Conservation (phyloP, 768 basidiomycete species). For the Amanita inopinata region DNA sequence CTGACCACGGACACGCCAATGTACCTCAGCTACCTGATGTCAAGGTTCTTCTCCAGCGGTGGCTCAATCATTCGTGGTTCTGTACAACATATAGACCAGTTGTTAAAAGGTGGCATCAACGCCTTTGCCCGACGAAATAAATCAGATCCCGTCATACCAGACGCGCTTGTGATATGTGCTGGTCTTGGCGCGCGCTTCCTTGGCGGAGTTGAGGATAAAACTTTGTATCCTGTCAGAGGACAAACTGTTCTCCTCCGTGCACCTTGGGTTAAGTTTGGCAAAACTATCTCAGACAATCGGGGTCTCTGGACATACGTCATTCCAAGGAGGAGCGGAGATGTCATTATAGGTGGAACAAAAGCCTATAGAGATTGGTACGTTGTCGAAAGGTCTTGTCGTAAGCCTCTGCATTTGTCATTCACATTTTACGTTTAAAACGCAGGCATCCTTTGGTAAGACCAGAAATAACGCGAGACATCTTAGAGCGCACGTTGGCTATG, state of each 20-base stretch:
- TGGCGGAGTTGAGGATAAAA: constrained; percentile 66
- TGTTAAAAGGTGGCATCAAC: constrained; percentile 33
- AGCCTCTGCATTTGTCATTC: neutral
- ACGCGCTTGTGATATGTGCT: constrained; percentile 55
- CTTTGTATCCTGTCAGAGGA: constrained; percentile 65
- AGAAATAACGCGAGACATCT: constrained; percentile 45
- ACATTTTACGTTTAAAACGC: neutral
- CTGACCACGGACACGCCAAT: constrained; percentile 52
- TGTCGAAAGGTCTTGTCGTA: neutral
- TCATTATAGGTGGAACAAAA: constrained; percentile 47
- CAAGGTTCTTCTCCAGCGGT: constrained; percentile 46
- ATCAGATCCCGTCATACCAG: constrained; percentile 18
- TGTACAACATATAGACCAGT: constrained; percentile 52
- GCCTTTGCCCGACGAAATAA: constrained; percentile 11
- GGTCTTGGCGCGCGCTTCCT: constrained; percentile 64
- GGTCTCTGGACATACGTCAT: constrained; percentile 46
- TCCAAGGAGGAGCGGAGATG: constrained; percentile 41
- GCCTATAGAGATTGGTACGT: constrained; percentile 45
- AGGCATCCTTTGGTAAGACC: constrained; percentile 50
- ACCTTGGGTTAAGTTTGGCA: constrained; percentile 45
- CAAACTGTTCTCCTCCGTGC: constrained; percentile 68
- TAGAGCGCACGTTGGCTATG: constrained; percentile 33
- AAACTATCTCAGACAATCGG: constrained; percentile 27
- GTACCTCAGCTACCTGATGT: constrained; percentile 56
- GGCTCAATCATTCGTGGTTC: constrained; percentile 38